A percentile compares a stretch with the other conserved stretches of the same genome.
Evolutionary conservation across 495 filamentous ascomycete genomes (phyloP).

Genomic region (Penicillium canariense): DNA sequence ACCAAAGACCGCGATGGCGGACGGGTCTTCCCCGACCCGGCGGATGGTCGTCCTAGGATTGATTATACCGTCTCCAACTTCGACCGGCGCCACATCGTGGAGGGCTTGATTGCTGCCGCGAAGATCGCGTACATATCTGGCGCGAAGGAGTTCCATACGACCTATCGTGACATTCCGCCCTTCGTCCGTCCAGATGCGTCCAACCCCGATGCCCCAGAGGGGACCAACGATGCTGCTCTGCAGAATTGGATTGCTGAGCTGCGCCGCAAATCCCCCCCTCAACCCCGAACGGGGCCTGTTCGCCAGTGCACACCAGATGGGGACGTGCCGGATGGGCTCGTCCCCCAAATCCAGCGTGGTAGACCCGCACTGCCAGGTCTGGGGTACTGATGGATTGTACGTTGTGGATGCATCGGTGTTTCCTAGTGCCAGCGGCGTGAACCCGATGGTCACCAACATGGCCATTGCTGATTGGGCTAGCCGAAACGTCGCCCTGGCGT

Average conservation of each 20-base stretch:
- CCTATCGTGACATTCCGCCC: slow-evolving; percentile 55
- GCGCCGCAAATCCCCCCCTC: slow-evolving; percentile 52
- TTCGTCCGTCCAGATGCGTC: slow-evolving; percentile 58
- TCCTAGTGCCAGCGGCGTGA: slow-evolving; percentile 85
- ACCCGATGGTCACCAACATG: slow-evolving; percentile 93
- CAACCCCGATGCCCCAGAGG: slow-evolving; percentile 38
- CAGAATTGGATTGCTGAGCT: slow-evolving; percentile 65
- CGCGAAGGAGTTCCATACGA: slow-evolving; percentile 71
- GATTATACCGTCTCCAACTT: slow-evolving; percentile 66
- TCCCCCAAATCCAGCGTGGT: slow-evolving; percentile 65
- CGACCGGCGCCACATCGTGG: slow-evolving; percentile 65
- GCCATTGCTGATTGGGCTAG: slow-evolving; percentile 61
- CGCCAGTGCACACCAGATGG: slow-evolving; percentile 86
- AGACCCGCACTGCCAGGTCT: slow-evolving; percentile 69
- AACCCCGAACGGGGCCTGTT: slow-evolving; percentile 46
- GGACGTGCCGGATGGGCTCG: slow-evolving; percentile 76
- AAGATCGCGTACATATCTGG: slow-evolving; percentile 76
- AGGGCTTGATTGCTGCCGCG: slow-evolving; percentile 67
- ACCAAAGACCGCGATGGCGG: slow-evolving; percentile 71
- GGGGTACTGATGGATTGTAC: slow-evolving; percentile 71
- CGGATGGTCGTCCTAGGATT: slow-evolving; percentile 59
- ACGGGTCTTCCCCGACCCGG: slow-evolving; percentile 70
- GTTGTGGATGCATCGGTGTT: slow-evolving; percentile 87
- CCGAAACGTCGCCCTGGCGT: slow-evolving; percentile 32
- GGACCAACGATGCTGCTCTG: slow-evolving; percentile 65